phyloP scores from a whole-genome alignment of 805 yeast species.

The Teunomyces aglyptinius region DNA sequence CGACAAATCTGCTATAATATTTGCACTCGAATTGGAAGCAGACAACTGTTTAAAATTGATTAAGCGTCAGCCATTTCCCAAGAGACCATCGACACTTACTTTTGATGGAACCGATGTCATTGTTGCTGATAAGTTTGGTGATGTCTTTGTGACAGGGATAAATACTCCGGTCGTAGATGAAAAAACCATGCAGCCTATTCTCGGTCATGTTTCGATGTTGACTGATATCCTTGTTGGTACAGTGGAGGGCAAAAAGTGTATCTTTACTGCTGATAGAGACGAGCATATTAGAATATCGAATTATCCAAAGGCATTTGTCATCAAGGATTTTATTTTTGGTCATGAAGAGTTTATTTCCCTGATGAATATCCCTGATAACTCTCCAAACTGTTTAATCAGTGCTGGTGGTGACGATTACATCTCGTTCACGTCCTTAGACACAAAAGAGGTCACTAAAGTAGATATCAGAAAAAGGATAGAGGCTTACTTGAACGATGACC shows the following conservation, averaged over 20 bases:
- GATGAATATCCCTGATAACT: constrained; percentile 54
- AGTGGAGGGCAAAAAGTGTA: constrained; percentile 43
- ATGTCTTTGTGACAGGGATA: constrained; percentile 67
- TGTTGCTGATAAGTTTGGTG: constrained; percentile 95
- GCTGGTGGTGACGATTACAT: constrained; percentile 90
- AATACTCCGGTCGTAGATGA: constrained; percentile 38
- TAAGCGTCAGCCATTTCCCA: constrained; percentile 79
- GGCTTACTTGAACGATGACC: constrained; percentile 50
- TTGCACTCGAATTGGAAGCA: constrained; percentile 39
- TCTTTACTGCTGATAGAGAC: constrained; percentile 88
- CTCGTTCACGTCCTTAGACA: constrained; percentile 21
- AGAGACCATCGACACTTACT: constrained; percentile 86
- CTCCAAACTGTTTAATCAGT: constrained; percentile 55
- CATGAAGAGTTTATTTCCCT: constrained; percentile 80
- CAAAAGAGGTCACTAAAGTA: constrained; percentile 38
- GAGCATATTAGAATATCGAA: constrained; percentile 88
- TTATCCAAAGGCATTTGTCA: constrained; percentile 74
- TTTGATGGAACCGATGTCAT: constrained; percentile 55
- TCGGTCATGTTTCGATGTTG: constrained; percentile 97
- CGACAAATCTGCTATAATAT: constrained; percentile 75
- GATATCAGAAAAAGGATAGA: constrained; percentile 42
- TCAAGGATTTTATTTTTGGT: constrained; percentile 83
- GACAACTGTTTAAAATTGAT: constrained; percentile 47
- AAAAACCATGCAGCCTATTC: constrained; percentile 55
- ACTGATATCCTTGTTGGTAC: constrained; percentile 61